Percentiles rank a stretch among this genome's conserved stretches.
phyloP scores from a whole-genome alignment of 2,329 filamentous ascomycete species.

The Aureobasidium subglaciale region DNA sequence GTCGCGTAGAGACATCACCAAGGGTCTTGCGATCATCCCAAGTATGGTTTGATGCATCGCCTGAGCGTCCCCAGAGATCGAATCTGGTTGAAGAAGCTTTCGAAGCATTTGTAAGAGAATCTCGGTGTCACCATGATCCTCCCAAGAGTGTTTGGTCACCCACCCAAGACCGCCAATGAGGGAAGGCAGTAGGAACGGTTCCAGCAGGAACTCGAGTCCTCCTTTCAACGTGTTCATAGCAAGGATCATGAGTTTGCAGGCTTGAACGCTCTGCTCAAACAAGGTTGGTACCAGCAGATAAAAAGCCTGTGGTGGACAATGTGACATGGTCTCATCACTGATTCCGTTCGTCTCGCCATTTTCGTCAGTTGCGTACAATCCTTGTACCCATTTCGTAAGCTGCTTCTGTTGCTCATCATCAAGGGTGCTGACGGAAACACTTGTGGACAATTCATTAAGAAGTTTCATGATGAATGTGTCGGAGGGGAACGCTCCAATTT shows the following conservation, averaged over 20 bases:
- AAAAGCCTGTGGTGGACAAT: slow-evolving; percentile 75
- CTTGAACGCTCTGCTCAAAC: slow-evolving; percentile 67
- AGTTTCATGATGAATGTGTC: slow-evolving; percentile 65
- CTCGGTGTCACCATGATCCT: slow-evolving; percentile 56
- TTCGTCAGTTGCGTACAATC: slow-evolving; percentile 65
- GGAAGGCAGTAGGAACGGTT: slow-evolving; percentile 73
- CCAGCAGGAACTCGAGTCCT: slow-evolving; percentile 72
- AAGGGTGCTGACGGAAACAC: slow-evolving; percentile 52
- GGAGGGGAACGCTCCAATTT: slow-evolving; percentile 54
- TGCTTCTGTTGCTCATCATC: slow-evolving; percentile 59
- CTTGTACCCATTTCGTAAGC: slow-evolving; percentile 67
- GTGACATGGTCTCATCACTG: slow-evolving; percentile 72
- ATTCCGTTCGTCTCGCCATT: slow-evolving; percentile 53
- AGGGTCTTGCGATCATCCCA: slow-evolving; percentile 60
- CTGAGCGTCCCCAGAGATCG: slow-evolving; percentile 64
- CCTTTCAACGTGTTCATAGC: slow-evolving; percentile 64
- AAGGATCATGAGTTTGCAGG: slow-evolving; percentile 58
- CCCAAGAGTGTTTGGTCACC: slow-evolving; percentile 63
- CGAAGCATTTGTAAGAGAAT: slow-evolving; percentile 66
- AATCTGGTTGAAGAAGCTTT: slow-evolving; percentile 61
- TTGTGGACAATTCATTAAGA: slow-evolving; percentile 52
- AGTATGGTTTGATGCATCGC: slow-evolving; percentile 65
- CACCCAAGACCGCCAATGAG: slow-evolving; percentile 67
- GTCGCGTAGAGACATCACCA: slow-evolving; percentile 60
- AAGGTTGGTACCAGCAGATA: slow-evolving; percentile 70